Percentiles rank a stretch among this genome's conserved stretches.
These are phyloP conservation scores for Gryganskiella cystojenkinii DNA, from an alignment of 192 early-diverging fungal genomes.

Conservation along the genomic window DNA sequence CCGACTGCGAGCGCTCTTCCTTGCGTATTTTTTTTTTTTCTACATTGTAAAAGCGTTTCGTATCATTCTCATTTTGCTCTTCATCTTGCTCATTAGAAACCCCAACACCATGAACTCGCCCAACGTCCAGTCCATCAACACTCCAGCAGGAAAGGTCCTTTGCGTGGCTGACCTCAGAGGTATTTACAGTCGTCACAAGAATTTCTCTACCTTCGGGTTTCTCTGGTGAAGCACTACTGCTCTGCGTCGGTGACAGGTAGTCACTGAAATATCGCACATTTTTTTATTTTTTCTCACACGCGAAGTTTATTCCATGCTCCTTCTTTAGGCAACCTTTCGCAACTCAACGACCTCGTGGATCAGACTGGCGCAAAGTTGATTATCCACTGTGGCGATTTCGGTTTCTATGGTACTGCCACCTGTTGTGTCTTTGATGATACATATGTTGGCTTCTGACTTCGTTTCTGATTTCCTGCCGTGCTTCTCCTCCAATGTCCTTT, in stretches of 20 bases:
- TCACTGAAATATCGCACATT: neutral
- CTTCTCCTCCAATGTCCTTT: too few species aligned
- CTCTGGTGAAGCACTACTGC: too few species aligned
- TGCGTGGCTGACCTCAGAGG: conserved; percentile 65
- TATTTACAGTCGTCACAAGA: conserved; percentile 6
- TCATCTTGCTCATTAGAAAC: neutral
- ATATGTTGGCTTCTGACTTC: too few species aligned
- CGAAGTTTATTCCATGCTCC: neutral
- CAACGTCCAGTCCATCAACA: conserved; percentile 41
- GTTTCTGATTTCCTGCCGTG: conserved; percentile 1
- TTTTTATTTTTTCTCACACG: neutral
- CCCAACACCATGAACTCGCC: conserved; percentile 30
- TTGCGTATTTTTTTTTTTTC: too few species aligned
- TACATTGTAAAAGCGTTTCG: too few species aligned
- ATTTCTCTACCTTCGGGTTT: neutral
- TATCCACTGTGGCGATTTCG: conserved; percentile 72
- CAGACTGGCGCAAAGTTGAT: conserved; percentile 63
- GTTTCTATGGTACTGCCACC: conserved; percentile 63
- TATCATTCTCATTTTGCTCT: neutral
- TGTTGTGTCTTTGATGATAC: too few species aligned
- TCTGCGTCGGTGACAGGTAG: too few species aligned
- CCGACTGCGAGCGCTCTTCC: too few species aligned
- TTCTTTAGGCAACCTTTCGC: conserved; percentile 62
- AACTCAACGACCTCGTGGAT: conserved; percentile 65
- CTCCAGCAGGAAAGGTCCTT: conserved; percentile 59